A percentile compares a stretch with the other conserved stretches of the same genome.
phyloP scores from a whole-genome alignment of 768 basidiomycete species.

The Sporobolomyces pararoseus region DNA sequence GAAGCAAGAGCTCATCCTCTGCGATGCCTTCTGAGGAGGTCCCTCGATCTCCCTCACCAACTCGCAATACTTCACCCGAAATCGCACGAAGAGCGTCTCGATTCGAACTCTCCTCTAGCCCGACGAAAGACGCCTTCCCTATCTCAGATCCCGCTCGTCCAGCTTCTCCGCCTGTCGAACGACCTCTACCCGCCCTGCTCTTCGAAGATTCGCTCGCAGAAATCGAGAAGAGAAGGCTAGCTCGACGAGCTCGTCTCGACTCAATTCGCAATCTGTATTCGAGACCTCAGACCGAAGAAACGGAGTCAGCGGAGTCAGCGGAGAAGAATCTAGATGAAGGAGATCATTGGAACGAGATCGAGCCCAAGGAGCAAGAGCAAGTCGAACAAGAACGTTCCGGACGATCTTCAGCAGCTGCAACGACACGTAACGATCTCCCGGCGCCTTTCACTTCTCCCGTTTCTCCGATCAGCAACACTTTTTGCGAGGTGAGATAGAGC shows the following conservation, averaged over 20 bases:
- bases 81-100: slow-evolving; percentile 1
- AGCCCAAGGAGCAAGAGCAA: slow-evolving; percentile 1
- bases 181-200: background rate
- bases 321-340: too few species aligned
- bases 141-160: background rate
- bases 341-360: slow-evolving; percentile 13
- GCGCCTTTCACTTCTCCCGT: too few species aligned
- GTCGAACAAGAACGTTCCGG: background rate
- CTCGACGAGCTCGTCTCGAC: slow-evolving; percentile 3
- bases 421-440: too few species aligned
- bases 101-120: background rate
- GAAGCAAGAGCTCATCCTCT: background rate
- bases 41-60: background rate
- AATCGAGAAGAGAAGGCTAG: slow-evolving; percentile 4
- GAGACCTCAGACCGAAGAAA: background rate
- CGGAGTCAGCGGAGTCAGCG: background rate
- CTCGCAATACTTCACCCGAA: slow-evolving; percentile 19
- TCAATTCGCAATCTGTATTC: background rate
- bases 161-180: too few species aligned
- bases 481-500: slow-evolving; percentile 9
- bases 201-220: slow-evolving; percentile 4
- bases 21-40: background rate
- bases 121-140: background rate
- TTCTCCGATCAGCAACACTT: too few species aligned
- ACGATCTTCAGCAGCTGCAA: too few species aligned